These are phyloP conservation scores for Aspergillus terreus DNA, from an alignment of 2,329 filamentous ascomycete genomes.

Conservation along the genomic window DNA sequence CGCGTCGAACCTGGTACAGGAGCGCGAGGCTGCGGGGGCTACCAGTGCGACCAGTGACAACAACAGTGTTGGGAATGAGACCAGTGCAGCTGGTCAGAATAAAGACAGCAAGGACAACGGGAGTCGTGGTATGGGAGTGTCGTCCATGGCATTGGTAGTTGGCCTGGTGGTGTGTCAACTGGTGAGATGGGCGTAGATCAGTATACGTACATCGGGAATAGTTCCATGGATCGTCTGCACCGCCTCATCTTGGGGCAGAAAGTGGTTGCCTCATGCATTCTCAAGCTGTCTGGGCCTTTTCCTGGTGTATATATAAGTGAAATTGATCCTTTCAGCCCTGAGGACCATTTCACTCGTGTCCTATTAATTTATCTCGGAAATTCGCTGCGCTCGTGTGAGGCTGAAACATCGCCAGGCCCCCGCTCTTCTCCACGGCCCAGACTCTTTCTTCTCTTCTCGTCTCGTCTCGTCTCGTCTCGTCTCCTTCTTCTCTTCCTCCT, in stretches of 20 bases:
- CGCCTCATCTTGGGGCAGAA: too few relatives aligned
- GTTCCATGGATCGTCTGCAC: too few relatives aligned
- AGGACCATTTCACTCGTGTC: too few relatives aligned
- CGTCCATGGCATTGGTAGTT: background rate
- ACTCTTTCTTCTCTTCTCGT: background rate
- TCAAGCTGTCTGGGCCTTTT: too few relatives aligned
- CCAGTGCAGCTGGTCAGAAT: background rate
- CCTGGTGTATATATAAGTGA: too few relatives aligned
- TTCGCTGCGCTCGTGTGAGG: background rate
- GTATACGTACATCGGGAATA: too few relatives aligned
- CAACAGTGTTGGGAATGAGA: background rate
- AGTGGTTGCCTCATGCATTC: too few relatives aligned
- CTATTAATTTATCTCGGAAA: too few relatives aligned
- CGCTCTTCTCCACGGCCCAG: background rate
- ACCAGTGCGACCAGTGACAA: background rate
- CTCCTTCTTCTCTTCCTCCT: background rate
- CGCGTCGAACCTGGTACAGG: conserved; percentile 6
- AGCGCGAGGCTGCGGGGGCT: background rate
- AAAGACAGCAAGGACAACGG: background rate
- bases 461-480: background rate
- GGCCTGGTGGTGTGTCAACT: background rate
- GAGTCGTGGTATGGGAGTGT: background rate
- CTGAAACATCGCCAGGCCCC: background rate
- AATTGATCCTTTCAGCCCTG: too few relatives aligned
- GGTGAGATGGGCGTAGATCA: background rate